Conservation (phyloP, 2,329 filamentous ascomycete species). For the Hypomyces perniciosus region DNA sequence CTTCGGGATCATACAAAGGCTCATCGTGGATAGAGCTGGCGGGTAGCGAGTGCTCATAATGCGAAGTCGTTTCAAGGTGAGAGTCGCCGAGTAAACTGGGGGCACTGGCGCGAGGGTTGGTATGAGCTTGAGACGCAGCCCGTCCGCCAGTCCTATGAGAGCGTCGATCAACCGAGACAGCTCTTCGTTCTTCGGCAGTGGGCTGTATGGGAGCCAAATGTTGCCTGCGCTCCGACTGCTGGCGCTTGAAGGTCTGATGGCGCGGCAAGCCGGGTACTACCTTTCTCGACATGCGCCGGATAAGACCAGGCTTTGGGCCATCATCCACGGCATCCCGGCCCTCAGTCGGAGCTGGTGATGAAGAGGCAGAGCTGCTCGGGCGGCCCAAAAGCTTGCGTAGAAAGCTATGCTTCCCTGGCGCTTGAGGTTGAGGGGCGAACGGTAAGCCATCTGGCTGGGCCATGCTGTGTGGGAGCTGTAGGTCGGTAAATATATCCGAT, state of each 20-base stretch:
- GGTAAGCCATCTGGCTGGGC: constrained; percentile 25
- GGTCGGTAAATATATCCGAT: not conserved
- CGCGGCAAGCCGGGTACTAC: constrained; percentile 76
- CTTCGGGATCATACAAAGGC: not conserved
- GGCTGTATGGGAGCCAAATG: constrained; percentile 62
- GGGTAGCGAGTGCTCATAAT: constrained; percentile 16
- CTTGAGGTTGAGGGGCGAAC: constrained; percentile 23
- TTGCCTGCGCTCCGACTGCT: constrained; percentile 73
- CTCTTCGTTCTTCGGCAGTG: constrained; percentile 61
- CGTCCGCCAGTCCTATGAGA: constrained; percentile 27
- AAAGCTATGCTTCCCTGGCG: constrained; percentile 21
- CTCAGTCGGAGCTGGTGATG: constrained; percentile 17
- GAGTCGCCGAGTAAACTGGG: constrained; percentile 36
- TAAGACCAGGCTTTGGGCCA: constrained; percentile 22
- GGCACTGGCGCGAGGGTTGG: constrained; percentile 41
- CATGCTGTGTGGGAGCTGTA: constrained; percentile 20
- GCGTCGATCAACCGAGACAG: constrained; percentile 59
- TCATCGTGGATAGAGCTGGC: constrained; percentile 14
- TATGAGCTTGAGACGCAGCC: constrained; percentile 16
- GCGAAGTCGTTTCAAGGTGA: constrained; percentile 16
- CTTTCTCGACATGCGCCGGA: constrained; percentile 44
- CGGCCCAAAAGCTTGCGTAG: constrained; percentile 25
- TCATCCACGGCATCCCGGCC: constrained; percentile 31
- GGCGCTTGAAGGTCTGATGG: constrained; percentile 72
- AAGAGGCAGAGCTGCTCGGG: constrained; percentile 12